These are phyloP conservation scores for Potentilla sterilis DNA, from an alignment of 306 rosid genomes.

Conservation along the genomic window DNA sequence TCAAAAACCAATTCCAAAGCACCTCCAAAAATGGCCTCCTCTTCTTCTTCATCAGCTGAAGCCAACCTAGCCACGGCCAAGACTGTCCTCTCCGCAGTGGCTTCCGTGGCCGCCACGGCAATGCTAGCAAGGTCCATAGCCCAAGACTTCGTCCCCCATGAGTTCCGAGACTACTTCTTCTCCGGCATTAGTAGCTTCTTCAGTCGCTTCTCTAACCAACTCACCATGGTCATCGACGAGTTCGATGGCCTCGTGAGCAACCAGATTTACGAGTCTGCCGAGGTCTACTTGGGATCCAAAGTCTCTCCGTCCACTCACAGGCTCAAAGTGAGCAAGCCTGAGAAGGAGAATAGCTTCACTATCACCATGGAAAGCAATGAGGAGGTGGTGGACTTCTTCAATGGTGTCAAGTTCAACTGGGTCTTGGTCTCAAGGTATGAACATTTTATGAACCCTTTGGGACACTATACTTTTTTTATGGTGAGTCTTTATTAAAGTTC, in stretches of 20 bases:
- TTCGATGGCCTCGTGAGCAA: constrained; percentile 59
- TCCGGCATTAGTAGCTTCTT: constrained; percentile 23
- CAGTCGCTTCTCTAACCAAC: constrained; percentile 43
- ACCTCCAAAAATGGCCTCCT: constrained; percentile 28
- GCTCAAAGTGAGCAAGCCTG: constrained; percentile 47
- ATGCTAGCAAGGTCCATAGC: constrained; percentile 51
- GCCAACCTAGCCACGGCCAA: constrained; percentile 51
- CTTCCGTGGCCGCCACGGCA: constrained; percentile 57
- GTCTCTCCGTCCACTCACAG: constrained; percentile 47
- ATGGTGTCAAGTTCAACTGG: constrained; percentile 56
- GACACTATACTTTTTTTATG: too few relatives aligned
- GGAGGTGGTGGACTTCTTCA: constrained; percentile 38
- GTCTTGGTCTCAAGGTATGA: constrained; percentile 27
- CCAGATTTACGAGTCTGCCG: constrained; percentile 62
- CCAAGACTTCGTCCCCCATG: constrained; percentile 50
- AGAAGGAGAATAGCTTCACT: constrained; percentile 31
- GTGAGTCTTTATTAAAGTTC: too few relatives aligned
- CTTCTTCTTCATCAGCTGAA: constrained; percentile 10
- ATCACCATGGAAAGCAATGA: constrained; percentile 50
- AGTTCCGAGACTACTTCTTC: constrained; percentile 33
- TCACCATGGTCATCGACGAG: constrained; percentile 64
- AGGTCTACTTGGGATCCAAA: constrained; percentile 47
- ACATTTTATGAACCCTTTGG: background rate
- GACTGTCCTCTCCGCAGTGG: constrained; percentile 46
- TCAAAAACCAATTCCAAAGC: background rate